Base-by-base conservation (phyloP, 192 early-diverging fungal species). In the Coemansia sp. region DNA sequence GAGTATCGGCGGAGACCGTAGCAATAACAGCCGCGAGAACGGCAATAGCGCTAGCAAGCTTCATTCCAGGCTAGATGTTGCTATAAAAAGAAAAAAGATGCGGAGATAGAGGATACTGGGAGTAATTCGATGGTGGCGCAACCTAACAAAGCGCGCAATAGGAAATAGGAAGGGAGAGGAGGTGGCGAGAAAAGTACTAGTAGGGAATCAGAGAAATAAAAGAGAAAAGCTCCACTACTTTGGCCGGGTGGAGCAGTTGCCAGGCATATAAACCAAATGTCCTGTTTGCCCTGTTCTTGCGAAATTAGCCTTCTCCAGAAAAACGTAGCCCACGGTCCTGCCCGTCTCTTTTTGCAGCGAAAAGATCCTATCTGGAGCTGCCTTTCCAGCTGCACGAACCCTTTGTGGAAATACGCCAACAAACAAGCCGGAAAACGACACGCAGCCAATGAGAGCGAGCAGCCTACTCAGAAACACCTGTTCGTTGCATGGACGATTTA, bases 41-140 rank as follows among this genome's bases (percentile, higher is more conserved):
- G 34, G 41, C 61, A 41, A 77, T 44, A 40, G 75, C 70, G 46
- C 66, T 52, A 20, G 51, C 31, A 43, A 78, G 47, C 75, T 85
- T 85, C 83, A 85, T 85, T 63, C 64, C 65, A 49, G 27, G 40
- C 51, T 52, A 33, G 42, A 47, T 36, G 27, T 10, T 41, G 63
- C 10, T 57, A 44, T 15, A 22, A 54, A 57, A 68, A 1, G 2
- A 40, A 15, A 70, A 67, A 41, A 29, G 6, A 36, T 43, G 33
- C 49, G 20, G 20, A 22, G n/a, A 22, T 20, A 60, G 64, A 41
- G 70, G 20, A 61, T 16, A 41, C 42, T 47, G 27, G 40, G 36
- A 24, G 29, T 43, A 66, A 42, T 12, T 36, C 12, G 49, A 66
- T 64, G 33, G 63, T 62, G 72, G 77, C 72, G 67, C 77, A 74